Evolutionary conservation across 2,329 filamentous ascomycete genomes (phyloP).

Genomic region (Aspergillus sp.): DNA sequence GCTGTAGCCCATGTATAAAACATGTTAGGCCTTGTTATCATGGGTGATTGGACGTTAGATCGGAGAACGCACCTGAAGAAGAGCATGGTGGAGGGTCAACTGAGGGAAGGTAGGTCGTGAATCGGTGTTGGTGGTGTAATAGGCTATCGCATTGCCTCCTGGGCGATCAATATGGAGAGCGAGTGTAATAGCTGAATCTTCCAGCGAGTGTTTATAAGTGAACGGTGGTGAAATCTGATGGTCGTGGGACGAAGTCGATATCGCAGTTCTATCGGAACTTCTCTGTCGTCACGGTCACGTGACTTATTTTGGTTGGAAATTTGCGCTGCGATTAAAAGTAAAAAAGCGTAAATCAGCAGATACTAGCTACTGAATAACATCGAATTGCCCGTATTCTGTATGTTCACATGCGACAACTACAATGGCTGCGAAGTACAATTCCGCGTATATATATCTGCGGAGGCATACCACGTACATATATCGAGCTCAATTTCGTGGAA

Average conservation of each 20-base stretch:
- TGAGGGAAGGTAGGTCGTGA: background rate
- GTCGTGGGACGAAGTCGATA: background rate
- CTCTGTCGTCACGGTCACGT: background rate
- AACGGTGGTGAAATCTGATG: background rate
- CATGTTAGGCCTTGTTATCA: background rate
- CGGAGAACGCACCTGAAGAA: constrained; percentile 44
- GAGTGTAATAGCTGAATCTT: no score
- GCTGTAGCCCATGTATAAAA: constrained; percentile 42
- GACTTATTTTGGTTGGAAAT: background rate
- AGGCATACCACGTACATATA: background rate
- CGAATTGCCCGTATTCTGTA: no score
- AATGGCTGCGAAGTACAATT: no score
- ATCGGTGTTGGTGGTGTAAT: constrained; percentile 1
- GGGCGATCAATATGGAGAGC: background rate
- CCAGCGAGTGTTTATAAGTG: no score
- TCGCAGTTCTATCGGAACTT: background rate
- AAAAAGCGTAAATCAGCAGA: no score
- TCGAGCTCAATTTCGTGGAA: background rate
- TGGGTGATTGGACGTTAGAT: background rate
- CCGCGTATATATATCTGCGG: no score
- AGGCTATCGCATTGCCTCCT: constrained; percentile 9
- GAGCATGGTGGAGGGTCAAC: constrained; percentile 36
- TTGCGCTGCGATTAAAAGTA: no score
- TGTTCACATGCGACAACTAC: no score
- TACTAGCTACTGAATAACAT: no score